phyloP scores from a whole-genome alignment of 2,329 filamentous ascomycete species.

The Chrysosphaeria jannelii region DNA sequence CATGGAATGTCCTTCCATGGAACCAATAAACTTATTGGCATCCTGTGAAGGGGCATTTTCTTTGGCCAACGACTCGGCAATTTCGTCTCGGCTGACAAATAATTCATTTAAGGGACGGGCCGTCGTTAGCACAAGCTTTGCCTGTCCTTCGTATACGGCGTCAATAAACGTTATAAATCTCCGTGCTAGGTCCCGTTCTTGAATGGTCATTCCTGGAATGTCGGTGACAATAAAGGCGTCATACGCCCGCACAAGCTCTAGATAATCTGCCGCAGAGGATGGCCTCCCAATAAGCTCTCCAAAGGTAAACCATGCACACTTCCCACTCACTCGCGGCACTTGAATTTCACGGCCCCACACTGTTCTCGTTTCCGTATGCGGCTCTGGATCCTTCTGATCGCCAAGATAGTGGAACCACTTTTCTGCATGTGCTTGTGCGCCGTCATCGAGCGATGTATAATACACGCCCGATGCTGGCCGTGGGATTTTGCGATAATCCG shows the following conservation, averaged over 20 bases:
- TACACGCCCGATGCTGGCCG: conserved; percentile 83
- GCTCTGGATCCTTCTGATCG: conserved; percentile 43
- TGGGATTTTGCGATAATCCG: conserved; percentile 91
- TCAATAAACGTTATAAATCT: conserved; percentile 96
- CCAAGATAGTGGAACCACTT: conserved; percentile 93
- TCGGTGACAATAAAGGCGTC: conserved; percentile 80
- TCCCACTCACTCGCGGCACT: conserved; percentile 66
- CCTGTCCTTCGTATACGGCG: conserved; percentile 71
- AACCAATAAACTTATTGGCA: conserved; percentile 52
- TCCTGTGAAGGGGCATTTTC: conserved; percentile 11
- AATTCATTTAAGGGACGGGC: conserved; percentile 61
- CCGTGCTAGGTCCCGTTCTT: conserved; percentile 59
- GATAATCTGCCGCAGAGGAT: conserved; percentile 79
- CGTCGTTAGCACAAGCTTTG: conserved; percentile 84
- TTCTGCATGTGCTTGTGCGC: conserved; percentile 53
- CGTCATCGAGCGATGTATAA: conserved; percentile 56
- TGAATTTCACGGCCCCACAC: conserved; percentile 84
- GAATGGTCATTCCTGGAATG: conserved; percentile 71
- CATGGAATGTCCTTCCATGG: conserved; percentile 39
- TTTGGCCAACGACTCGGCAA: conserved; percentile 21
- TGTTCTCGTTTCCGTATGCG: conserved; percentile 46
- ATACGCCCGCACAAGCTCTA: conserved; percentile 72
- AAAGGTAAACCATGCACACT: conserved; percentile 75
- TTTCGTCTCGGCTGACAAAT: conserved; percentile 47
- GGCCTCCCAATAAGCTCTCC: conserved; percentile 69